Base-by-base conservation (phyloP, 2,329 filamentous ascomycete genomes). In the Hymenoscyphus fraxineus region DNA sequence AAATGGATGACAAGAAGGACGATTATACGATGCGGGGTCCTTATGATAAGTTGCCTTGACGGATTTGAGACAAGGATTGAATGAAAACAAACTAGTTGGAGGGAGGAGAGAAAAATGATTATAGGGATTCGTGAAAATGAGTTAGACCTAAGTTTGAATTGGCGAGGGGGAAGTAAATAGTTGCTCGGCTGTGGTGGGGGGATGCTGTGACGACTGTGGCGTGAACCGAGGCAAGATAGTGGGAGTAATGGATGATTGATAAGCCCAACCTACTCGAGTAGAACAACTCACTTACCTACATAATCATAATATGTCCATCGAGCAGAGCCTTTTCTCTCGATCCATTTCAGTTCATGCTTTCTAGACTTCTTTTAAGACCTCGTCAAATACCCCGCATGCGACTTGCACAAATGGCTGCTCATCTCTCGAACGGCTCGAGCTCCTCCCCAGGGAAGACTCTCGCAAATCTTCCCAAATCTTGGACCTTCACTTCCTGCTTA, bases 401-500 rank as follows among this genome's bases (percentile, higher is more conserved):
- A 69, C 73, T 81, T 58, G 71, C 71, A 59, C 79, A 79, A 72
- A 82, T 82, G 80, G 75, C 77, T 56, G 76, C 78, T 32, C 79
- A 82, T 66, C 64, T 80, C 47, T 77, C 76, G 5, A 71, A 70
- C 58, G 64, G 65, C 57, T 27, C 27, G 27, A 27, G 27, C 27
- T 56, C 65, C 15, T 65, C 71, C 19, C 63, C 66, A 54, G 19
- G 54, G 12, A 69, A 59, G 40, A 71, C 78, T 19, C 77, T 89
- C 59, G 78, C 79, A 69, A 81, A 85, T 60, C 79, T 89, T 16
- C 85, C 86, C 47, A 89, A 88, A 73, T 83, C 86, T 64, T 89
- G 87, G 87, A 82, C 76, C 62, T 87, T 88, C 72, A 87, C 85
- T 16, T 81, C 83, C n/a, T 80, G 80, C 7, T 81, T 97, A 3